Percentiles rank a stretch among this genome's conserved stretches.
These are phyloP conservation scores for Lasiodiplodia gonubiensis DNA, from an alignment of 2,329 filamentous ascomycete genomes.

Conservation along the genomic window DNA sequence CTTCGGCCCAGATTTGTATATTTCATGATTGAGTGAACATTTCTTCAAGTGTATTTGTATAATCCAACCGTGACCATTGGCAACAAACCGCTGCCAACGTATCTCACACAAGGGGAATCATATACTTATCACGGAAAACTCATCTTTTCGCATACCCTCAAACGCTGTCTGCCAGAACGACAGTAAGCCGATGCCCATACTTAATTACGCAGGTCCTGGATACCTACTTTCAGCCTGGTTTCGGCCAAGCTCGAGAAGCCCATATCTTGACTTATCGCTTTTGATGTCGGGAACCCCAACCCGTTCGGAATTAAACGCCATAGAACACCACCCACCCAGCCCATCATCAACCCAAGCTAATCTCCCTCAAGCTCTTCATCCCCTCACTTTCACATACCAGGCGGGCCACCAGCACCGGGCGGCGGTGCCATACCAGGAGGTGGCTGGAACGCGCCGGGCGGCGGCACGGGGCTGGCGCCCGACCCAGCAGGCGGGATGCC, in stretches of 20 bases:
- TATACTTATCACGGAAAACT: conserved; percentile 2
- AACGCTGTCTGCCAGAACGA: neutral
- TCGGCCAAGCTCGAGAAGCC: neutral
- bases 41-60: neutral
- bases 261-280: neutral
- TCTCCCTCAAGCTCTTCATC: neutral
- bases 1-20: neutral
- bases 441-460: conserved; percentile 24
- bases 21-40: neutral
- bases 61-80: neutral
- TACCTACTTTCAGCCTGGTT: conserved; percentile 1
- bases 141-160: neutral
- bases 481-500: neutral
- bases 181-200: neutral
- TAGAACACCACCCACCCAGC: conserved; percentile 6
- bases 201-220: neutral
- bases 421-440: conserved; percentile 21
- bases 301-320: conserved; percentile 11
- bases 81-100: neutral
- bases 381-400: neutral
- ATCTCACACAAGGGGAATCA: neutral
- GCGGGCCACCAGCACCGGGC: conserved; percentile 8
- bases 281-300: neutral
- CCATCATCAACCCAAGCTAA: neutral
- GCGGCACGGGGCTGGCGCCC: conserved; percentile 17